Evolutionary conservation across 805 yeast species (phyloP).

Genomic region (Groenewaldozyma tartarivorans): DNA sequence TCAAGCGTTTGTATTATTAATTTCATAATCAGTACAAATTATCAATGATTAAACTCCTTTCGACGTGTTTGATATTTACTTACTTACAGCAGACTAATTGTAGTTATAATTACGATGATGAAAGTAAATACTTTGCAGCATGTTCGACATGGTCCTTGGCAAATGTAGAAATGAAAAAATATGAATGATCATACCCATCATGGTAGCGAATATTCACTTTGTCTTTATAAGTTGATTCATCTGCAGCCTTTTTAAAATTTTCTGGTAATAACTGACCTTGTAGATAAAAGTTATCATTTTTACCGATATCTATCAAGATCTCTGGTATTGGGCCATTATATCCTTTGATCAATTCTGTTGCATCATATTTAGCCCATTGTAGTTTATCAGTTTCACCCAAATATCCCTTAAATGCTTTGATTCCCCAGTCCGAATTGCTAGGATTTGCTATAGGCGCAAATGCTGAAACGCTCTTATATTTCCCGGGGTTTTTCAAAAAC

Average conservation of each 20-base stretch:
- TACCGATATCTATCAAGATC: constrained; percentile 79
- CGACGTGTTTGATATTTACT: no score
- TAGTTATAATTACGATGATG: no score
- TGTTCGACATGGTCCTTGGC: constrained; percentile 75
- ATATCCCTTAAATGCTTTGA: constrained; percentile 71
- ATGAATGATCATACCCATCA: constrained; percentile 86
- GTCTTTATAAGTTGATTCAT: constrained; percentile 52
- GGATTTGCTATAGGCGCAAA: constrained; percentile 90
- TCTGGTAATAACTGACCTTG: constrained; percentile 67
- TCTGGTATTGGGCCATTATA: constrained; percentile 46
- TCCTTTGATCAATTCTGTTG: constrained; percentile 57
- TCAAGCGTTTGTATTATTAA: no score
- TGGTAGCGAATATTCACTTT: constrained; percentile 51
- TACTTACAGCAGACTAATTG: no score
- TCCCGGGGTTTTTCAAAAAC: constrained; percentile 58
- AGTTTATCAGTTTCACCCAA: constrained; percentile 48
- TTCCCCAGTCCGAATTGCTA: constrained; percentile 72
- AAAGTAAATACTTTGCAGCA: no score
- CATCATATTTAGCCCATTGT: constrained; percentile 71
- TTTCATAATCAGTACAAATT: no score
- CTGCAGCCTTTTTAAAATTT: constrained; percentile 50
- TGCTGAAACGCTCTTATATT: constrained; percentile 73
- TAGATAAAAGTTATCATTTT: constrained; percentile 60
- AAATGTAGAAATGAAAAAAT: constrained; percentile 74
- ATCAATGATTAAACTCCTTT: no score